phyloP scores from a whole-genome alignment of 371 early-diverging fungal genomes.

The Apophysomyces ossiformis region DNA sequence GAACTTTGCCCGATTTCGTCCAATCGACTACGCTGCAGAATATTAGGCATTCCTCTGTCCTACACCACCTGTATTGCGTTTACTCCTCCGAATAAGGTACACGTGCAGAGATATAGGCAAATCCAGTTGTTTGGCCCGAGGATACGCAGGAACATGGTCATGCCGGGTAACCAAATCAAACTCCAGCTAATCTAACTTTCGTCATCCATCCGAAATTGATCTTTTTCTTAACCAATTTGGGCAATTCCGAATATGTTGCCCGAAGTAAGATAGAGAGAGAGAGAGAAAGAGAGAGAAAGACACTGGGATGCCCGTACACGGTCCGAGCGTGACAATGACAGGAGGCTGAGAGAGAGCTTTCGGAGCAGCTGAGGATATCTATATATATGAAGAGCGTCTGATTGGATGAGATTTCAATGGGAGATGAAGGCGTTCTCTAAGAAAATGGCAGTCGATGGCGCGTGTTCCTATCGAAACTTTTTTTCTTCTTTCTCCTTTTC shows the following conservation, averaged over 20 bases:
- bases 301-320: neutral
- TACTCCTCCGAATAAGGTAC: neutral
- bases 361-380: neutral
- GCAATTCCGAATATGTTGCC: neutral
- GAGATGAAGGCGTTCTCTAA: constrained; percentile 5
- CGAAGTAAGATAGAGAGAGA: neutral
- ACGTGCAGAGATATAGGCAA: neutral
- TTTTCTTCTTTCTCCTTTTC: constrained; percentile 16
- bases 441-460: neutral
- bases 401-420: constrained; percentile 4
- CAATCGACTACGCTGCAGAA: constrained; percentile 4
- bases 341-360: constrained; percentile 1
- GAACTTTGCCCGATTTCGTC: constrained; percentile 2
- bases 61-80: neutral
- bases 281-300: no score
- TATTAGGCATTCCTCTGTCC: constrained; percentile 5
- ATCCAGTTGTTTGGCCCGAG: neutral
- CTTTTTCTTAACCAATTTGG: neutral
- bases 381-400: neutral
- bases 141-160: neutral
- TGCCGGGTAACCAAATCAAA: constrained; percentile 2
- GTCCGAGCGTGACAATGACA: constrained; percentile 4
- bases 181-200: neutral
- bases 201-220: neutral
- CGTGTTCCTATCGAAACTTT: constrained; percentile 7